A percentile compares a stretch with the other conserved stretches of the same genome.
Evolutionary conservation across 2,329 filamentous ascomycete species (phyloP).

Genomic region (Sclerotinia subarctica): DNA sequence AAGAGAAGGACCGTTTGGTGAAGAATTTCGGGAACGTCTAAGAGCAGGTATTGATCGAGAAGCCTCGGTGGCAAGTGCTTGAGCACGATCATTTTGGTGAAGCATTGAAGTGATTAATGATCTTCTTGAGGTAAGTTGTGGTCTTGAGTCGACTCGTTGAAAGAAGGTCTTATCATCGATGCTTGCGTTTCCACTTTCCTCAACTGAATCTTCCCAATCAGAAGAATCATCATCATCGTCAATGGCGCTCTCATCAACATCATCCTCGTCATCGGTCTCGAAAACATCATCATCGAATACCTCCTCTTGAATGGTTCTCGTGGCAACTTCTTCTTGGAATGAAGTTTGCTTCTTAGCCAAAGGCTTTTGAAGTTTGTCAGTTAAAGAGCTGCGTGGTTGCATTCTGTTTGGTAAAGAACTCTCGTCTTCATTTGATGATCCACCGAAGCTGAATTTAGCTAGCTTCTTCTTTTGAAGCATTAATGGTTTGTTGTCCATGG

Average conservation of each 20-base stretch:
- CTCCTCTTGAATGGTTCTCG: constrained; percentile 59
- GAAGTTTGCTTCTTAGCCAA: constrained; percentile 71
- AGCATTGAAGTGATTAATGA: constrained; percentile 90
- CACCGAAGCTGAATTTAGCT: constrained; percentile 69
- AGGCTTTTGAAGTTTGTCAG: constrained; percentile 49
- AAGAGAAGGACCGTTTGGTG: constrained; percentile 64
- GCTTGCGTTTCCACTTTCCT: constrained; percentile 79
- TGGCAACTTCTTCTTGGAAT: constrained; percentile 73
- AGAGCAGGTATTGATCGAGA: constrained; percentile 53
- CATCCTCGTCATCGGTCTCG: constrained; percentile 62
- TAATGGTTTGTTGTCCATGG: constrained; percentile 32
- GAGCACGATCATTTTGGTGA: constrained; percentile 71
- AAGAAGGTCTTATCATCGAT: constrained; percentile 79
- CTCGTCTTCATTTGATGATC: constrained; percentile 79
- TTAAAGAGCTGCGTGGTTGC: constrained; percentile 51
- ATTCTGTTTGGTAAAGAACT: constrained; percentile 60
- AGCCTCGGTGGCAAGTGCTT: constrained; percentile 61
- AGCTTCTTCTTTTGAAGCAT: constrained; percentile 48
- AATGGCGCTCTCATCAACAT: constrained; percentile 79
- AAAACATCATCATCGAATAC: constrained; percentile 53
- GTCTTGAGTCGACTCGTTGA: constrained; percentile 84
- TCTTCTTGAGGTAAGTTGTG: constrained; percentile 77
- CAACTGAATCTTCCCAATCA: constrained; percentile 64
- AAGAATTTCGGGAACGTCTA: constrained; percentile 60
- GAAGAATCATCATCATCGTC: constrained; percentile 62